Evolutionary conservation across 2,329 filamentous ascomycete genomes (phyloP), one percentile per base, ranked within the genome.

Genomic region (Talaromyces funiculosus): DNA sequence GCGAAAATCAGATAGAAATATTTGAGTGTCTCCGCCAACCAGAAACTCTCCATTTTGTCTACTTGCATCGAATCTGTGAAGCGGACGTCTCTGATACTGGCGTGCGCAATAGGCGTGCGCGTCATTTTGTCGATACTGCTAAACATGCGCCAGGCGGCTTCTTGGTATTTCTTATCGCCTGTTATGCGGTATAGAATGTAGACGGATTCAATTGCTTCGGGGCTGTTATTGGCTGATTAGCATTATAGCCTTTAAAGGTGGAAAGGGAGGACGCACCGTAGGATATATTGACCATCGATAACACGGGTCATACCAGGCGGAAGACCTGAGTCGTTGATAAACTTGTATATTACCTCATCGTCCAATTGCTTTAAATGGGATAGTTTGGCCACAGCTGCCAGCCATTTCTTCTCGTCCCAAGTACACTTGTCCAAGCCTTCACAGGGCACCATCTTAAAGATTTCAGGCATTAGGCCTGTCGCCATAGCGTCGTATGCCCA

Each of bases 381-480:
- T 26, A 9, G 31, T n/a, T 31, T 63, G 16, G 67, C 66, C 1
- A 74, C 63, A 16, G 68, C 69, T n/a, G 62, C 62, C 55, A 71
- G 66, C 73, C 73, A 75, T 22, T 69, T 67, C n/a, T 67, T 72
- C 64, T 84, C 79, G 63, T 85, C 75, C 83, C 83, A 86, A 2
- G 71, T 65, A 67, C 84, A 86, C 12, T 70, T 58, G 5, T 73
- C 66, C 5, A 67, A 57, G n/a, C 74, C 66, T 12, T 71, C 67
- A 67, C 84, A 87, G 9, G 79, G 74, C 5, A 80, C 72, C 61
- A 84, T 76, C 47, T 80, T 73, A 63, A 84, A 81, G 14, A 77
- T 72, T 68, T 87, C 85, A 1, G 84, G 83, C 84, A 87, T 86
- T 60, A 87, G 81, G 1, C 84, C 84, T 1, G 81, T 75, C 0